phyloP scores from a whole-genome alignment of 306 rosid species.

The Astragalus membranaceus region DNA sequence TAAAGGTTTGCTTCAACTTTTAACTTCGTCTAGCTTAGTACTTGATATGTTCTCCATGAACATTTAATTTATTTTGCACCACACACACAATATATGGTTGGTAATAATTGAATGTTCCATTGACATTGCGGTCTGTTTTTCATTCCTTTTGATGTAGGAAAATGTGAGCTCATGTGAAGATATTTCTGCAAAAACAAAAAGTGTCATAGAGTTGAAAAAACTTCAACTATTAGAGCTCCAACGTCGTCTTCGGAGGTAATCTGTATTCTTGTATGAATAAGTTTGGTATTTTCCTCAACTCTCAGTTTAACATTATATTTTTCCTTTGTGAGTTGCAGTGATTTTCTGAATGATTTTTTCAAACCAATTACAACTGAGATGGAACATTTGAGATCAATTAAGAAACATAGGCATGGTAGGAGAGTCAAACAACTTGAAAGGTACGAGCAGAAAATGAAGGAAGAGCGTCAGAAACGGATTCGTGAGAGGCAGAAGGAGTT shows the following conservation, averaged over 20 bases:
- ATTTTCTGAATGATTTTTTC: constrained; percentile 82
- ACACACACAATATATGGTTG: not conserved
- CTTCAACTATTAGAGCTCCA: constrained; percentile 92
- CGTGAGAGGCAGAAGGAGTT: constrained; percentile 99
- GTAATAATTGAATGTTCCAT: not conserved
- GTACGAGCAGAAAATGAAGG: constrained; percentile 97
- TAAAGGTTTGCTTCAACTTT: constrained; percentile 54
- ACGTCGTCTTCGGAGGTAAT: constrained; percentile 87
- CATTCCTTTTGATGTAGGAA: constrained; percentile 45
- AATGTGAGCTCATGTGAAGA: constrained; percentile 93
- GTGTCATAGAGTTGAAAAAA: constrained; percentile 97
- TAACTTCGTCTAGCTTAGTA: not conserved
- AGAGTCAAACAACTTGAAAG: constrained; percentile 87
- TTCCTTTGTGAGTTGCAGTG: constrained; percentile 51
- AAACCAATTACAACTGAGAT: constrained; percentile 69
- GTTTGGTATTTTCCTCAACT: constrained; percentile 7
- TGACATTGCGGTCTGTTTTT: constrained; percentile 3
- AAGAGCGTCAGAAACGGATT: constrained; percentile 96
- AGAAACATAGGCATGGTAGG: constrained; percentile 97
- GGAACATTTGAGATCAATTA: constrained; percentile 74
- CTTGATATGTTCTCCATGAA: constrained; percentile 5
- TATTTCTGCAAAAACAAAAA: constrained; percentile 92
- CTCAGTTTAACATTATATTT: constrained; percentile 5
- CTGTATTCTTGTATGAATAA: not conserved
- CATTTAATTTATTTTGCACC: not conserved